A percentile compares a stretch with the other conserved stretches of the same genome.
phyloP scores from a whole-genome alignment of 257 asterid genomes.

The Paraleonurus japonicus region DNA sequence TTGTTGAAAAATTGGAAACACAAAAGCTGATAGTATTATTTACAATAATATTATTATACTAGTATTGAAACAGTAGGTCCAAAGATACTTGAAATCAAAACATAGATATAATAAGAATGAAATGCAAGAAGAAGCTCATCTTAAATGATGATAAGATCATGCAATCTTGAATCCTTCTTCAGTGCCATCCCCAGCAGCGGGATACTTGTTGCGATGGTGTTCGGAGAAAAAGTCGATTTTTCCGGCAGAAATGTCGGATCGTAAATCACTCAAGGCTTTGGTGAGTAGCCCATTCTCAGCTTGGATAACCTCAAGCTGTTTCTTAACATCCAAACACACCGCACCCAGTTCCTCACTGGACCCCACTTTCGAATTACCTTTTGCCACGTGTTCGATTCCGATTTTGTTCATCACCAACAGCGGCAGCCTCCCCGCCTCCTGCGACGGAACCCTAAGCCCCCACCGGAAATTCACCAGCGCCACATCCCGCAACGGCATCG shows the following conservation, averaged over 20 bases:
- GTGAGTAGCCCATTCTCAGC: slow-evolving; percentile 74
- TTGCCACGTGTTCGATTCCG: slow-evolving; percentile 66
- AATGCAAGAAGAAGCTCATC: no score
- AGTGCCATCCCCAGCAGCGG: no score
- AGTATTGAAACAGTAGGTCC: no score
- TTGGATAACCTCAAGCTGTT: slow-evolving; percentile 66
- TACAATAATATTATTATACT: no score
- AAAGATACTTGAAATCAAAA: no score
- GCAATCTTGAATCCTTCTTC: no score
- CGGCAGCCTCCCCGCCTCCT: slow-evolving; percentile 46
- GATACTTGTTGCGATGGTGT: slow-evolving; percentile 25
- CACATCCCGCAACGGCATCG: slow-evolving; percentile 49
- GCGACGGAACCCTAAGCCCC: slow-evolving; percentile 78
- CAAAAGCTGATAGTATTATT: no score
- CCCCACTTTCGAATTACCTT: slow-evolving; percentile 31
- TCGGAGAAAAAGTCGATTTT: slow-evolving; percentile 35
- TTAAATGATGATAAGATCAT: no score
- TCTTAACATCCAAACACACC: slow-evolving; percentile 73
- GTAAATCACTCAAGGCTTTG: slow-evolving; percentile 69
- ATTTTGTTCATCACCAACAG: slow-evolving; percentile 81
- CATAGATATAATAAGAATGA: no score
- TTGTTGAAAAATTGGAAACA: no score
- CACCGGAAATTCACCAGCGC: slow-evolving; percentile 77
- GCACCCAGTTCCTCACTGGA: slow-evolving; percentile 37
- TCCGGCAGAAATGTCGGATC: slow-evolving; percentile 63